Percentiles rank a stretch among this genome's conserved stretches.
These are phyloP conservation scores for Zymoseptoria crescenta DNA, from an alignment of 2,329 filamentous ascomycete species.

Conservation along the genomic window DNA sequence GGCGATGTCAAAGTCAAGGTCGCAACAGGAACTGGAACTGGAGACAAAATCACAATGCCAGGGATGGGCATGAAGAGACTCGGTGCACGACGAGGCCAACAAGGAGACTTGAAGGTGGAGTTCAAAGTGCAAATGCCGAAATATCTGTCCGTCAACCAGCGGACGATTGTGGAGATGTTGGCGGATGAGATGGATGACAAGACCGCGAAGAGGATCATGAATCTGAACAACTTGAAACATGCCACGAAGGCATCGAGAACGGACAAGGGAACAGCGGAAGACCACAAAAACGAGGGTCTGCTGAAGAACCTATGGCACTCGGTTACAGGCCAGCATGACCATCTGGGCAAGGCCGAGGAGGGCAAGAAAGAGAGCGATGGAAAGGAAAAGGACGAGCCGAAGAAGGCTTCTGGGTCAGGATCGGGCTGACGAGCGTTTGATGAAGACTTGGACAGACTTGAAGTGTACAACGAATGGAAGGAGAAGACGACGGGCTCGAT, in stretches of 20 bases:
- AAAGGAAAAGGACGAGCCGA: constrained; percentile 23
- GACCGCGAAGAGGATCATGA: constrained; percentile 87
- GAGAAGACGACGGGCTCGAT: background rate
- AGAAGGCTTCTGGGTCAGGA: constrained; percentile 32
- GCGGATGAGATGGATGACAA: constrained; percentile 94
- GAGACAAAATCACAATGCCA: constrained; percentile 78
- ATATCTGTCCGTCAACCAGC: constrained; percentile 82
- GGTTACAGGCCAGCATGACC: constrained; percentile 62
- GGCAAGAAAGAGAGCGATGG: constrained; percentile 17
- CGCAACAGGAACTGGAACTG: constrained; percentile 81
- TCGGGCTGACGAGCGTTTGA: constrained; percentile 12
- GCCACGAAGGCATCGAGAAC: constrained; percentile 48
- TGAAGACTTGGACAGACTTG: background rate
- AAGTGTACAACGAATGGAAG: background rate
- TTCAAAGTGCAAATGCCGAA: constrained; percentile 95
- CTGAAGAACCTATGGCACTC: constrained; percentile 91
- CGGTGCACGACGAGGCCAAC: constrained; percentile 53
- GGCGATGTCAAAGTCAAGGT: constrained; percentile 87
- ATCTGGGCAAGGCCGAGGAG: constrained; percentile 12
- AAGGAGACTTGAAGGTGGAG: constrained; percentile 83
- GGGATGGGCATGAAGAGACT: constrained; percentile 95
- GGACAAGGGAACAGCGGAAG: constrained; percentile 26
- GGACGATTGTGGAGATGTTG: constrained; percentile 88
- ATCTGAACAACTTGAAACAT: constrained; percentile 44
- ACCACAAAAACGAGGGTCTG: constrained; percentile 78